phyloP scores from a whole-genome alignment of 2,329 filamentous ascomycete species.

The Ceratocystis smalleyi region DNA sequence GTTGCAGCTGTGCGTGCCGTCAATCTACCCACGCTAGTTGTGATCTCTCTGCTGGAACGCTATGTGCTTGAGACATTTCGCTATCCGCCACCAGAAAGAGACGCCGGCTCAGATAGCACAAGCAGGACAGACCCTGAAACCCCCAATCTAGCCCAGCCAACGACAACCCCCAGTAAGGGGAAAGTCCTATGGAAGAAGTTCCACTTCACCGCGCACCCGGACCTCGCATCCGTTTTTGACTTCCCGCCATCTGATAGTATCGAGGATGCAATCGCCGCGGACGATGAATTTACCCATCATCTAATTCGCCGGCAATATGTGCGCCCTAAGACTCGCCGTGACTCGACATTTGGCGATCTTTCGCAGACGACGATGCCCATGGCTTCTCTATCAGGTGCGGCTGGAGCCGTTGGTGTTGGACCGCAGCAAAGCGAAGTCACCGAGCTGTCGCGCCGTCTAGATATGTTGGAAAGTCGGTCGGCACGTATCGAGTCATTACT shows the following conservation, averaged over 20 bases:
- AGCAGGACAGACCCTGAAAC: conserved; percentile 14
- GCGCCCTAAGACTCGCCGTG: conserved; percentile 33
- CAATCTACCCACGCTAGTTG: conserved; percentile 58
- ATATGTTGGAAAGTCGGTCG: conserved; percentile 35
- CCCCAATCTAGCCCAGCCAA: conserved; percentile 2
- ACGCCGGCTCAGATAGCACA: conserved; percentile 6
- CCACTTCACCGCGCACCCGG: conserved; percentile 54
- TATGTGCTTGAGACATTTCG: conserved; percentile 36
- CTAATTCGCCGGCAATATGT: conserved; percentile 43
- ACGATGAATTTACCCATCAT: conserved; percentile 43
- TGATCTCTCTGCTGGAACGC: conserved; percentile 57
- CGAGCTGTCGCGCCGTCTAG: conserved; percentile 31
- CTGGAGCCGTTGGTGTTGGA: conserved; percentile 18
- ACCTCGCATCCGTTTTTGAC: conserved; percentile 59
- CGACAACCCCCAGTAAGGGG: background rate
- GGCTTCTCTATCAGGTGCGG: background rate
- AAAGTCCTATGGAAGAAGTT: conserved; percentile 47
- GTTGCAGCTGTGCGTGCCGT: conserved; percentile 58
- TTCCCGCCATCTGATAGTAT: conserved; percentile 49
- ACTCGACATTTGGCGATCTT: conserved; percentile 42
- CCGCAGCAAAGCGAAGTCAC: conserved; percentile 27
- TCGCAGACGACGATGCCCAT: conserved; percentile 19
- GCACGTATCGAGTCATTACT: conserved; percentile 35
- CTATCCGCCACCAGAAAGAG: conserved; percentile 18
- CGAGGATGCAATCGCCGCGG: conserved; percentile 40